A percentile compares a stretch with the other conserved stretches of the same genome.
Conservation (phyloP, 2,329 filamentous ascomycete genomes). For the Nemania diffusa region DNA sequence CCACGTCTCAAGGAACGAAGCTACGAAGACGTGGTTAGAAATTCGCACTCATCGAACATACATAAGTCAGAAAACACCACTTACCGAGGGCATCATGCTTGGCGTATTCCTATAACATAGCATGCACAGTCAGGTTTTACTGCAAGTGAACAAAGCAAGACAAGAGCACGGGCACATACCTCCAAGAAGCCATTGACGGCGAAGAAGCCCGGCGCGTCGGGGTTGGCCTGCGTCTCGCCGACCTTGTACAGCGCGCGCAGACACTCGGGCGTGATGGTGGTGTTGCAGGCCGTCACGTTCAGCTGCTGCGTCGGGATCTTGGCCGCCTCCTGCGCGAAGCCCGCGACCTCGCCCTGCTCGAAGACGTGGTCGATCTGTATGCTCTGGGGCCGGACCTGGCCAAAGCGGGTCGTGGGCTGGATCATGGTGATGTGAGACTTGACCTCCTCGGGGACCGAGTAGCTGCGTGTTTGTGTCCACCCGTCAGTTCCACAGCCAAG, state of each 20-base stretch:
- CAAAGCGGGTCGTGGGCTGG: constrained; percentile 73
- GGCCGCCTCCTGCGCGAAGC: constrained; percentile 24
- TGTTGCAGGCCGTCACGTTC: constrained; percentile 51
- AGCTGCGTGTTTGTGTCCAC: constrained; percentile 50
- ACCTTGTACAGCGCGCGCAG: constrained; percentile 61
- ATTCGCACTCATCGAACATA: neutral
- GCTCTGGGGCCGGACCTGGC: constrained; percentile 57
- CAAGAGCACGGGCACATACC: constrained; percentile 19
- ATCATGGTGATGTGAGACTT: constrained; percentile 68
- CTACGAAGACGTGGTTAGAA: constrained; percentile 13
- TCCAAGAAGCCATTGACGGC: constrained; percentile 56
- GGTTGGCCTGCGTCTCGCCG: constrained; percentile 52
- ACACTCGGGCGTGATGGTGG: constrained; percentile 58
- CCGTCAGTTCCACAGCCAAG: neutral
- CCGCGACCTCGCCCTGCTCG: constrained; percentile 39
- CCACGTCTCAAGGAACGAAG: constrained; percentile 61
- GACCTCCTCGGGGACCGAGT: constrained; percentile 69
- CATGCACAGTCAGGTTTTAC: neutral
- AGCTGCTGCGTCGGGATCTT: constrained; percentile 33
- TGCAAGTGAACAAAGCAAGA: neutral
- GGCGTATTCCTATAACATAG: constrained; percentile 44
- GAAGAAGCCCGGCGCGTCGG: constrained; percentile 52
- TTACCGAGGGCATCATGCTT: constrained; percentile 52
- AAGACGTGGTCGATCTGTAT: constrained; percentile 54
- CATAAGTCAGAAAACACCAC: neutral